phyloP scores from a whole-genome alignment of 768 basidiomycete genomes.

The Agaricus blazei region DNA sequence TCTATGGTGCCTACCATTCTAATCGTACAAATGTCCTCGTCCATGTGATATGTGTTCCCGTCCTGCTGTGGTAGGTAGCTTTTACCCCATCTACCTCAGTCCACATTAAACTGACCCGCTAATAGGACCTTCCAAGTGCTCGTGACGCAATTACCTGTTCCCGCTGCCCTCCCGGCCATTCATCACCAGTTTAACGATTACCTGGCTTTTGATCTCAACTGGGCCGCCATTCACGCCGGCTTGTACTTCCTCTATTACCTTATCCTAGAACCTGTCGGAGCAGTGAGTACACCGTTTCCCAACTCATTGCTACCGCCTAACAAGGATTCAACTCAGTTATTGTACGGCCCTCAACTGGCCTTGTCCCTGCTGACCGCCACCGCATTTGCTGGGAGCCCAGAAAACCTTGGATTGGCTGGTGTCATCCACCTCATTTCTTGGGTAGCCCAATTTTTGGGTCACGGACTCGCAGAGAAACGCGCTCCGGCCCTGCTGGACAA shows the following conservation, averaged over 20 bases:
- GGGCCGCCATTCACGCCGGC: constrained; percentile 51
- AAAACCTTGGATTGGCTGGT: constrained; percentile 49
- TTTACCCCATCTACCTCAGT: neutral
- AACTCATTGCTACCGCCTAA: neutral
- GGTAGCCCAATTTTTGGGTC: constrained; percentile 88
- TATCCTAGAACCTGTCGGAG: constrained; percentile 76
- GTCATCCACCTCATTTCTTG: constrained; percentile 68
- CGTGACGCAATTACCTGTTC: constrained; percentile 41
- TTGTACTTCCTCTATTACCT: constrained; percentile 74
- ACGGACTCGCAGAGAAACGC: constrained; percentile 81
- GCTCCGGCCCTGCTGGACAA: constrained; percentile 91
- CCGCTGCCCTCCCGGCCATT: constrained; percentile 48
- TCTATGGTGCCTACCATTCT: constrained; percentile 91
- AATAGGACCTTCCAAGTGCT: constrained; percentile 62
- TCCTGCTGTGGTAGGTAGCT: constrained; percentile 66
- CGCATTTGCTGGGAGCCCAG: constrained; percentile 49
- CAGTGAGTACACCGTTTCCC: constrained; percentile 47
- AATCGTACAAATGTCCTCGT: constrained; percentile 80
- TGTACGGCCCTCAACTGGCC: constrained; percentile 73
- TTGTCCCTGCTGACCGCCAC: constrained; percentile 67
- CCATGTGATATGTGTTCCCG: constrained; percentile 81
- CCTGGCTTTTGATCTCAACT: constrained; percentile 67
- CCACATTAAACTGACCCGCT: neutral
- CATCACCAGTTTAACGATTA: constrained; percentile 53
- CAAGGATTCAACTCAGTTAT: constrained; percentile 39